Evolutionary conservation across 805 yeast genomes (phyloP).

Genomic region (Candida gorgasii): DNA sequence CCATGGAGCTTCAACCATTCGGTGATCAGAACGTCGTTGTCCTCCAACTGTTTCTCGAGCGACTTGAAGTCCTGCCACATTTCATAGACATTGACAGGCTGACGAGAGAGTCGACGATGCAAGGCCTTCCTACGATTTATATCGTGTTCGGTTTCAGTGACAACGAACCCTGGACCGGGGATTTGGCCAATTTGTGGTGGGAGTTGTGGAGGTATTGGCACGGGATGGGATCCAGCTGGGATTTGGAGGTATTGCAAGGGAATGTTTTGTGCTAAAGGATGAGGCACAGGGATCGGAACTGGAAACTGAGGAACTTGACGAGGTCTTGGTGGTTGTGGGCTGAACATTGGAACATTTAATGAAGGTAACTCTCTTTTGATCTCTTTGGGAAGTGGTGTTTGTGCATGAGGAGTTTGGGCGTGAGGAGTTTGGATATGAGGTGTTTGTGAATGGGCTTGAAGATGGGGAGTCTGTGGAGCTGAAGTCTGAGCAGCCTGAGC

Average conservation of each 20-base stretch:
- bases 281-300: conserved; percentile 1
- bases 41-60: conserved; percentile 24
- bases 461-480: too few species aligned
- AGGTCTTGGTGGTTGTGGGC: conserved; percentile 5
- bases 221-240: neutral
- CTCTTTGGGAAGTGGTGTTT: neutral
- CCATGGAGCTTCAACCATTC: conserved; percentile 35
- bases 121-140: conserved; percentile 21
- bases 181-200: neutral
- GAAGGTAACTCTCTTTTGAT: neutral
- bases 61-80: conserved; percentile 37
- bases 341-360: neutral
- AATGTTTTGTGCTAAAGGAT: neutral
- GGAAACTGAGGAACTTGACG: conserved; percentile 5
- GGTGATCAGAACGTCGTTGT: conserved; percentile 25
- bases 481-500: too few species aligned
- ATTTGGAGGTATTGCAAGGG: neutral
- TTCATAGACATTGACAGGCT: conserved; percentile 28
- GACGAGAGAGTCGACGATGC: conserved; percentile 26
- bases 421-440: too few species aligned
- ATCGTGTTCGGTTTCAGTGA: conserved; percentile 13
- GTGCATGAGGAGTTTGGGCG: neutral
- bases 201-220: neutral
- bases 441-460: too few species aligned
- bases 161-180: conserved; percentile 7